Evolutionary conservation across 345 rosid species (phyloP), one percentile per base, ranked within the genome.

Genomic region (Ricinus communis): DNA sequence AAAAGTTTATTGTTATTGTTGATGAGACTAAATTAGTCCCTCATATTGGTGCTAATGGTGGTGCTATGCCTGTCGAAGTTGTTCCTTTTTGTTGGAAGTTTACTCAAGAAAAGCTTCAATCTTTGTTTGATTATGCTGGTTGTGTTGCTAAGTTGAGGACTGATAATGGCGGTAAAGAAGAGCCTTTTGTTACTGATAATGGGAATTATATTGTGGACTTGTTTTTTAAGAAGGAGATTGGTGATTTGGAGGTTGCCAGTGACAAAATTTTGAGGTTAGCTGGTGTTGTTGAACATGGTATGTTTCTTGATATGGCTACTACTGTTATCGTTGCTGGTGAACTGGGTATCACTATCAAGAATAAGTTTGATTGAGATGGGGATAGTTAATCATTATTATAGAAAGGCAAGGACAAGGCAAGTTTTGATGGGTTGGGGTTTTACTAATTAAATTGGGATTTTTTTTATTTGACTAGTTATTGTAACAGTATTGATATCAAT

Each of bases 291-390:
- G 97, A 94, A 79, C 97, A 94, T 70, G 97, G 97, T 0, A 88
- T 94, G 98, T 94, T 94, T 79, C 82, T 94, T 36, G 96, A 78
- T 66, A 94, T 94, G 98, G 98, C 96, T 25, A 87, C 96, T 21
- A 87, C 96, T 41, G 90, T 94, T 71, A 90, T 94, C 71, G 85
- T 91, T 74, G 97, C 99, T 7, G 93, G 99, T 69, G 91, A 87
- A 83, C 82, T 82, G 64, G 97, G 97, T 38, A 80, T 92, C 27
- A 79, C 83, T 57, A 76, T 92, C 72, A 89, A 83, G 85, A 69
- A 85, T 28, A 91, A 77, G 45, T 22, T 41, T 59, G 70, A 38
- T 49, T 62, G 36, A n/a, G 55, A 38, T 64, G 55, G 41, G 4
- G n/a, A n/a, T n/a, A n/a, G n/a, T n/a, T n/a, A n/a, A n/a, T n/a